phyloP scores from a whole-genome alignment of 2,329 filamentous ascomycete genomes.

The Pezicula rhizophila region DNA sequence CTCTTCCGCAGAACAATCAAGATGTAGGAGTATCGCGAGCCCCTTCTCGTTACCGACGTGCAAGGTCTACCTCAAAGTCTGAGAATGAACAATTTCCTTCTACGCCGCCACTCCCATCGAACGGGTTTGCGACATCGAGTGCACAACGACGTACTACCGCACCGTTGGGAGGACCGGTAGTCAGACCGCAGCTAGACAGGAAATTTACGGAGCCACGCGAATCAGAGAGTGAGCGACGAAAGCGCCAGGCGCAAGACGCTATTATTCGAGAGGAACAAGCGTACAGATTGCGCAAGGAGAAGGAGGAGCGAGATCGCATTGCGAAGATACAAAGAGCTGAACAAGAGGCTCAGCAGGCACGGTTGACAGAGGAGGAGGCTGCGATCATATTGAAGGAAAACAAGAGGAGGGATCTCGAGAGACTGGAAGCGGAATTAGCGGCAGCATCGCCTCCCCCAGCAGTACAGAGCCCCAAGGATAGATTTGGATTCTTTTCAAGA shows the following conservation, averaged over 20 bases:
- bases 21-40: conserved; percentile 27
- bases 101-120: conserved; percentile 10
- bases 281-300: conserved; percentile 4
- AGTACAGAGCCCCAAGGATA: conserved; percentile 18
- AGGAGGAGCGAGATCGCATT: conserved; percentile 9
- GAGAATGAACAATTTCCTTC: conserved; percentile 3
- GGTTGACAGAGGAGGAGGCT: conserved; percentile 17
- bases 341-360: conserved; percentile 8
- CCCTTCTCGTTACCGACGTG: conserved; percentile 32
- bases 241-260: conserved; percentile 12
- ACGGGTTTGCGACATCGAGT: not conserved
- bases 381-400: conserved; percentile 22
- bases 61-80: conserved; percentile 11
- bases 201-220: conserved; percentile 5
- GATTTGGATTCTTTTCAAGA: conserved; percentile 24
- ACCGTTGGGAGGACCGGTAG: not conserved
- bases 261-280: conserved; percentile 13
- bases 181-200: not conserved
- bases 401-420: conserved; percentile 27
- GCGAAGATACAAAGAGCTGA: not conserved
- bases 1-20: conserved; percentile 18
- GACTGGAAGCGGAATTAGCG: conserved; percentile 25
- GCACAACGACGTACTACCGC: not conserved
- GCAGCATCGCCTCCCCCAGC: conserved; percentile 16
- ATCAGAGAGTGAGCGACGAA: conserved; percentile 16